Percentiles rank a stretch among this genome's conserved stretches.
Conservation (phyloP, 2,329 filamentous ascomycete genomes). For the Zopfia rhizophila region DNA sequence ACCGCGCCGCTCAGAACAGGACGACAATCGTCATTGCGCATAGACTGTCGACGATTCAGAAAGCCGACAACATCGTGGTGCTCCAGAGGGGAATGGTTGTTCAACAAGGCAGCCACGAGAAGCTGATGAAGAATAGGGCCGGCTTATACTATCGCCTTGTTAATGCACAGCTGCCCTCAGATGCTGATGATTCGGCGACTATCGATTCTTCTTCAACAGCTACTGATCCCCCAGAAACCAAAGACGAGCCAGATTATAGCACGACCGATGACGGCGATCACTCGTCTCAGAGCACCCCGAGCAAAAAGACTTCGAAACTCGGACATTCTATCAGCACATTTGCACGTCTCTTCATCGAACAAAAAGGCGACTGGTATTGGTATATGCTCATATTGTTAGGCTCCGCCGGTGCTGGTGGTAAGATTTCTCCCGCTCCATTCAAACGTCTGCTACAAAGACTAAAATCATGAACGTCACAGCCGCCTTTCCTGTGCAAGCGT, state of each 20-base stretch:
- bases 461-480: constrained; percentile 74
- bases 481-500: constrained; percentile 33
- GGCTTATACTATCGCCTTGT: constrained; percentile 75
- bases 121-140: constrained; percentile 67
- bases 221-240: constrained; percentile 2
- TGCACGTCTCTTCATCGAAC: constrained; percentile 8
- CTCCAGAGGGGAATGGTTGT: constrained; percentile 74
- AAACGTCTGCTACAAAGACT: constrained; percentile 72
- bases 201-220: background rate
- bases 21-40: constrained; percentile 97
- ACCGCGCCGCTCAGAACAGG: constrained; percentile 80
- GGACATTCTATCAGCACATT: constrained; percentile 3
- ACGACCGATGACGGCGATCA: background rate
- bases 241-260: constrained; percentile 11
- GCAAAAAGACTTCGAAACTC: background rate
- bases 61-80: constrained; percentile 79
- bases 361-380: constrained; percentile 14
- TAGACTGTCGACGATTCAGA: constrained; percentile 88
- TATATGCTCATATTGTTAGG: constrained; percentile 17
- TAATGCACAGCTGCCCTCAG: constrained; percentile 43
- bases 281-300: background rate
- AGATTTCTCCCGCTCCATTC: constrained; percentile 1
- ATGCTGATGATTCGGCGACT: constrained; percentile 2
- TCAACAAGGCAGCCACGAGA: constrained; percentile 78
- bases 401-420: constrained; percentile 16